phyloP scores from a whole-genome alignment of 2,329 filamentous ascomycete species.

The Macrophomina tecta region DNA sequence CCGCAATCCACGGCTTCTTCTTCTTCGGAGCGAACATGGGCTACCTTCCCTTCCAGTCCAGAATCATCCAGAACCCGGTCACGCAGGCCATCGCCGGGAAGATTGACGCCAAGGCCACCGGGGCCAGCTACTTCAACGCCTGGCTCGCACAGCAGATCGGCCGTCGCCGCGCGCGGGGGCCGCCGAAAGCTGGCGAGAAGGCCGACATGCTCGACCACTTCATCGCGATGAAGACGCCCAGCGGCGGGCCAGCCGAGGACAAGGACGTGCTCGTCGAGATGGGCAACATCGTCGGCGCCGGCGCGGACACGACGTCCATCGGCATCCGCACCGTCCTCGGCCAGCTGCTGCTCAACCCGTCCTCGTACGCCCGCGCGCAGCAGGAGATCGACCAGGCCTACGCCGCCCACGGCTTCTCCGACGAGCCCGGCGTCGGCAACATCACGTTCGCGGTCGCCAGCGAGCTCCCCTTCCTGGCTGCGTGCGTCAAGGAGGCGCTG shows the following conservation, averaged over 20 bases:
- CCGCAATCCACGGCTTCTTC: neutral
- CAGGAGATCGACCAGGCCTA: neutral
- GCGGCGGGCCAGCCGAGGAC: neutral
- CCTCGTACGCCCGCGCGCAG: neutral
- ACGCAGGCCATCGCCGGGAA: neutral
- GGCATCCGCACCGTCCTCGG: slow-evolving; percentile 55
- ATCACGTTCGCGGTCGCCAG: slow-evolving; percentile 20
- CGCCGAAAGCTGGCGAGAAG: neutral
- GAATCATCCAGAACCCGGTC: neutral
- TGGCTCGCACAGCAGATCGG: neutral
- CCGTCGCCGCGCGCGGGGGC: neutral
- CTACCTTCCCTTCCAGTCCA: neutral
- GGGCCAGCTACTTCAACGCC: neutral
- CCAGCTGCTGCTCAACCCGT: slow-evolving; percentile 38
- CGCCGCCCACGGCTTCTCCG: neutral
- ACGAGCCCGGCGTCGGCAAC: neutral
- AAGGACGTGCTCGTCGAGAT: neutral
- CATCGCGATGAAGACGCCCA: neutral
- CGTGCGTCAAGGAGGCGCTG: slow-evolving; percentile 60
- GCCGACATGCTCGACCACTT: slow-evolving; percentile 17
- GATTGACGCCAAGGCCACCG: neutral
- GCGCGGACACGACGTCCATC: slow-evolving; percentile 56
- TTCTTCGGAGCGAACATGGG: neutral
- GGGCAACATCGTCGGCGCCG: slow-evolving; percentile 38
- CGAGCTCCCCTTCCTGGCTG: slow-evolving; percentile 61